These are phyloP conservation scores for Hibiscus tridactylites DNA, from an alignment of 345 rosid species.

Conservation along the genomic window DNA sequence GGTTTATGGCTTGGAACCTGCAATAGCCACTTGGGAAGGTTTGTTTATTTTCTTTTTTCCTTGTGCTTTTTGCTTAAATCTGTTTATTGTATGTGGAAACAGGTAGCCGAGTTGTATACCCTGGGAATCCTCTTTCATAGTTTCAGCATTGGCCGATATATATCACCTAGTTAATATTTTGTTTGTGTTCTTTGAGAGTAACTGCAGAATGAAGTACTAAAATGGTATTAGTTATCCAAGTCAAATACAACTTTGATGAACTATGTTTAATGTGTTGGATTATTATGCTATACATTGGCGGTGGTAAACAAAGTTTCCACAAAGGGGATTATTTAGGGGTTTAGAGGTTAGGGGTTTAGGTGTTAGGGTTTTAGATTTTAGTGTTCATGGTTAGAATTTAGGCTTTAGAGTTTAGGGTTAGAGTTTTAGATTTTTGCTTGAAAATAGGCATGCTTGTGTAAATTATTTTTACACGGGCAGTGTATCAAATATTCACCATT, in stretches of 20 bases:
- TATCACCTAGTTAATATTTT: neutral
- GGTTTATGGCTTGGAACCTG: constrained; percentile 86
- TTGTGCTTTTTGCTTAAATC: neutral
- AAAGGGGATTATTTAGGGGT: too few species aligned
- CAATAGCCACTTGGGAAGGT: constrained; percentile 99
- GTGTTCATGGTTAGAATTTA: too few species aligned
- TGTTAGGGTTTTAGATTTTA: too few species aligned
- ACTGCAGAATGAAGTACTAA: neutral
- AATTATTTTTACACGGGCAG: too few species aligned
- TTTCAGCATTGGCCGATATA: neutral
- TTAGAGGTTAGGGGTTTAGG: too few species aligned
- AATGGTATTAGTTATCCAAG: neutral
- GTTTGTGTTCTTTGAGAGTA: neutral
- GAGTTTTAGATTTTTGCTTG: too few species aligned
- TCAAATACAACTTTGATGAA: neutral
- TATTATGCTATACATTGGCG: too few species aligned
- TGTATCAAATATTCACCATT: neutral
- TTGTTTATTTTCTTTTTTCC: constrained; percentile 1
- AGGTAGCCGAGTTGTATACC: neutral
- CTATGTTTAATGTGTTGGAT: neutral
- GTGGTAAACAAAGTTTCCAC: too few species aligned
- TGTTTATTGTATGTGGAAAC: neutral
- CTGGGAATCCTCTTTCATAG: neutral
- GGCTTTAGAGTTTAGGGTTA: too few species aligned
- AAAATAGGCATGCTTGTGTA: too few species aligned